Base-by-base conservation (phyloP, 164 flowering plant species). In the Cinnamomum micranthum region DNA sequence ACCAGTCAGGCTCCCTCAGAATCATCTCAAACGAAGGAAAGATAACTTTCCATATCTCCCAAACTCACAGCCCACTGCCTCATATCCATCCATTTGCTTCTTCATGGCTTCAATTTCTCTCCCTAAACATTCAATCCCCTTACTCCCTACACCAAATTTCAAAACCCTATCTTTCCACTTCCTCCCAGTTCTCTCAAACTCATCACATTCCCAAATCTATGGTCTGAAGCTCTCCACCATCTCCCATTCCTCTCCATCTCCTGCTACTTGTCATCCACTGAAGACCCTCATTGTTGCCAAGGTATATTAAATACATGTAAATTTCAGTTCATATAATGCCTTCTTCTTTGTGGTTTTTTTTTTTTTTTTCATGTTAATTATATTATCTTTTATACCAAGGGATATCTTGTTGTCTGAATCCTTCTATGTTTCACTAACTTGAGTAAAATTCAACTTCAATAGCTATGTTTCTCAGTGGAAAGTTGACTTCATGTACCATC, bases 141-240 rank as follows among this genome's bases (percentile, higher is more conserved):
- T 78, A 3, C 79, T 85, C 50, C 85, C 84, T 13, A 5, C 82
- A 27, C 84, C 80, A 25, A 75, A 80, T 69, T 84, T 84, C 22
- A 84, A 76, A 74, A 41, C 73, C 79, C 83, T 81, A 62, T 75
- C 62, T 72, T 77, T 86, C 14, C 83, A 78, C 1, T 74, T 35
- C 79, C 81, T 78, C 79, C 58, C 78, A 10, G 4, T 81, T 69
- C 33, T 80, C 71, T 75, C 88, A 70, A 87, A 77, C 71, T 89
- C 93, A 35, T 87, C 89, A 4, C 82, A 88, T 4, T 91, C 94
- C 47, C 91, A 88, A 12, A 87, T 92, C 73, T 80, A 78, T 76
- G 97, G 97, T 71, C 83, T 87, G 75, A 83, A 80, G 78, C 76
- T 91, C 72, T 84, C 88, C 25, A 35, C 47, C 47, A 6, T 35